Evolutionary conservation across 1,284 basidiomycete species (phyloP), one percentile per base, ranked within the genome.

Genomic region (Filobasidium uniguttulatum): DNA sequence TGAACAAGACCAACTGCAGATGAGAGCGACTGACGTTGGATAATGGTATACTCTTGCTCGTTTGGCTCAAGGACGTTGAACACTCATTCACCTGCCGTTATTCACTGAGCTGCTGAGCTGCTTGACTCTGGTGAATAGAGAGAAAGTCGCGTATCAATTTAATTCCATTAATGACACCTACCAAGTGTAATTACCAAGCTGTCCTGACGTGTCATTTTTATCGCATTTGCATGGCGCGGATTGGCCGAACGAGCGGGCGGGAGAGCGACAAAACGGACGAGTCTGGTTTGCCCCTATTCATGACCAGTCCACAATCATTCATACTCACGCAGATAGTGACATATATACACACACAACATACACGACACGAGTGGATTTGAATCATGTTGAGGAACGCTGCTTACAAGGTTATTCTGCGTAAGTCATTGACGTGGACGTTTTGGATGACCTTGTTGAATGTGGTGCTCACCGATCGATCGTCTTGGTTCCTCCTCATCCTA

Each of bases 341-440:
- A 9, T 33, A 33, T n/a, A 33, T 33, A 9, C 31, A 33, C 31
- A 33, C 31, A 33, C 31, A n/a, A n/a, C n/a, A n/a, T n/a, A n/a
- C n/a, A n/a, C n/a, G n/a, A n/a, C 40, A 28, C 29, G 25, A 12
- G 3, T n/a, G 17, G 29, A 15, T n/a, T 33, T 9, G 31, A 33
- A 44, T 19, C 41, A 52, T 52, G 50, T 33, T 52, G 34, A 47
- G 34, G 34, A 47, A 52, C 46, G 40, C 46, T 15, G 46, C 50
- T 22, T 44, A 30, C 30, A 52, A 52, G 38, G 46, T 40, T 7
- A 26, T 52, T 31, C 35, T 46, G 22, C 40, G 50, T 52, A 26
- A 48, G 50, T 48, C 10, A n/a, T n/a, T n/a, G 26, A 34, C 4
- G 19, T 20, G 8, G 17, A 45, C 29, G n/a, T 25, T 43, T 3